Evolutionary conservation across 495 filamentous ascomycete genomes (phyloP), one percentile per base, ranked within the genome.

Genomic region (Aspergillus homomorphus): DNA sequence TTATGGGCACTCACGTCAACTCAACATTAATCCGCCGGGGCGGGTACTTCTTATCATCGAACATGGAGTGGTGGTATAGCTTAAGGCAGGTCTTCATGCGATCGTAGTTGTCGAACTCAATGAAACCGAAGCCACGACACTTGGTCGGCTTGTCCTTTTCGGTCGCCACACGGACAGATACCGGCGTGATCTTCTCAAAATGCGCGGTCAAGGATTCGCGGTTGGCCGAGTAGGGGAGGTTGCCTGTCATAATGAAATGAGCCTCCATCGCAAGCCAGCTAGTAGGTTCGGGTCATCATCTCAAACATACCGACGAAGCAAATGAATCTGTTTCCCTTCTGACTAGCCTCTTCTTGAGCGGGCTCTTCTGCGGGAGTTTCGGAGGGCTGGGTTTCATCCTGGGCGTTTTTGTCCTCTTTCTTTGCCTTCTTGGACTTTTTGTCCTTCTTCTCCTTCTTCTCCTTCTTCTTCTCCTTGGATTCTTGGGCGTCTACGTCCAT

Each of bases 31-130:
- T 92, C 73, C 87, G 87, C 61, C 86, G 72, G 50, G 79, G 68
- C 7, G 81, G 76, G 57, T 76, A 79, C 53, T 77, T 78, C 41
- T 83, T 85, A 63, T 91, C 88, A 59, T 90, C 81, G 67, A 98
- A 96, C 50, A 74, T 81, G 58, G 84, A 89, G 73, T 96, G 91
- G 73, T 98, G 93, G 70, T 91, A 90, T 50, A 89, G 80, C 69
- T 89, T 88, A 62, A 98, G 78, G 65, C 90, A 95, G 49, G 90
- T 92, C 80, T 96, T 89, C 92, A 98, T 96, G 68, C 87, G 84
- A 73, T 96, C 91, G 76, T 84, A 96, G 49, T 83, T 77, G 57
- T 85, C 88, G 63, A 98, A 98, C 73, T 98, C 94, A 58, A 98
- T 78, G 72, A 98, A 98, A 4, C 91, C 94, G 61, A 88, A 89